Conservation (phyloP, 2,329 filamentous ascomycete species). For the Monosporascus sp. region DNA sequence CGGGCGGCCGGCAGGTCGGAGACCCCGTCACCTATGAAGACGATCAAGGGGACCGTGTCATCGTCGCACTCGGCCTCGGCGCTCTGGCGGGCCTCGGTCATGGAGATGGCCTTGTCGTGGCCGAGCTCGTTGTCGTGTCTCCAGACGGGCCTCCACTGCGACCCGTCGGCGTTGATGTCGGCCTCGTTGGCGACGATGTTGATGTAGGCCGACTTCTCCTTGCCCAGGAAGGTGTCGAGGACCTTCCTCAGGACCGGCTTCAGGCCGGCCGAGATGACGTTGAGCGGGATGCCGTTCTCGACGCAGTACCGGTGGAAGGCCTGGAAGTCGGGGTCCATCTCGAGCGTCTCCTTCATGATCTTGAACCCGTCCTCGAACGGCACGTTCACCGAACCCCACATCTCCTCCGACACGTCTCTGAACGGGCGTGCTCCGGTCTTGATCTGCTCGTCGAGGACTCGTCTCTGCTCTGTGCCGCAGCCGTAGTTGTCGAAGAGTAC, state of each 20-base stretch:
- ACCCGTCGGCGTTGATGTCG: slow-evolving; percentile 51
- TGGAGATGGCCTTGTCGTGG: slow-evolving; percentile 62
- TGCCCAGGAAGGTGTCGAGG: slow-evolving; percentile 59
- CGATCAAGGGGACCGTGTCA: slow-evolving; percentile 58
- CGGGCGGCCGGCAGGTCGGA: slow-evolving; percentile 61
- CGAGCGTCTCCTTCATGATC: slow-evolving; percentile 55
- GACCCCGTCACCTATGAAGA: slow-evolving; percentile 67
- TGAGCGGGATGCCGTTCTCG: slow-evolving; percentile 59
- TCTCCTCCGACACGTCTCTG: slow-evolving; percentile 65
- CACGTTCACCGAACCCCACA: slow-evolving; percentile 62
- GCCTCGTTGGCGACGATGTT: slow-evolving; percentile 66
- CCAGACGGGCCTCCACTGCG: slow-evolving; percentile 61
- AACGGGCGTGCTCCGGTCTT: slow-evolving; percentile 60
- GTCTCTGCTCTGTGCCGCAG: slow-evolving; percentile 51
- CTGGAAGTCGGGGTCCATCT: slow-evolving; percentile 59
- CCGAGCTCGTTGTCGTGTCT: slow-evolving; percentile 59
- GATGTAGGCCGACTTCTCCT: slow-evolving; percentile 52
- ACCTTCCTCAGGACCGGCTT: slow-evolving; percentile 59
- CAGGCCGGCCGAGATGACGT: slow-evolving; percentile 62
- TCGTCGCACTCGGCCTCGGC: slow-evolving; percentile 51
- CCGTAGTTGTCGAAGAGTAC: slow-evolving; percentile 62
- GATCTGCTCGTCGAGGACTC: slow-evolving; percentile 57
- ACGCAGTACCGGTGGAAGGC: slow-evolving; percentile 61
- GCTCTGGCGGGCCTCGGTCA: slow-evolving; percentile 52
- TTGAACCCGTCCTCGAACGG: slow-evolving; percentile 64